phyloP scores from a whole-genome alignment of 2,329 filamentous ascomycete species.

The Elsinoe ampelina region DNA sequence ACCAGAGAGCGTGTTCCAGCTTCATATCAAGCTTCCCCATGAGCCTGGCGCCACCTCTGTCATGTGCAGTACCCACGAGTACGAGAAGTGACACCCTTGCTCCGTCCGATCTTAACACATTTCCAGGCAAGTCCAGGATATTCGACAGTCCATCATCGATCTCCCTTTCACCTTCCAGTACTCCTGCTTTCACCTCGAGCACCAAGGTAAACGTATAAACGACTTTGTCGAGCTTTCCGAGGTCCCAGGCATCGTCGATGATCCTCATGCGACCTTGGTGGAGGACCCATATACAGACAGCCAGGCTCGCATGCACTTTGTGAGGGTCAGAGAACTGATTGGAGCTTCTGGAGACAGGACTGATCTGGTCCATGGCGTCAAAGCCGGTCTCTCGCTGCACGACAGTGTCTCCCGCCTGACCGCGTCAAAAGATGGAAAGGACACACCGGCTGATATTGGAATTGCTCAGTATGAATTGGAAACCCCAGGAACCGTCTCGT shows the following conservation, averaged over 20 bases:
- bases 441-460: slow-evolving; percentile 24
- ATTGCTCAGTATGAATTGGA: slow-evolving; percentile 70
- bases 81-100: slow-evolving; percentile 16
- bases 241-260: slow-evolving; percentile 65
- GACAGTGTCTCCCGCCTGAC: slow-evolving; percentile 51
- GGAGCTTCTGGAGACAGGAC: slow-evolving; percentile 83
- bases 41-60: slow-evolving; percentile 71
- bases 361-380: slow-evolving; percentile 76
- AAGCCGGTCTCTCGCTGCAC: slow-evolving; percentile 77
- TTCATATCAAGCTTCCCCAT: slow-evolving; percentile 76
- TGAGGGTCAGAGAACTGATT: slow-evolving; percentile 84
- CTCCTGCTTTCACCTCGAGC: slow-evolving; percentile 96
- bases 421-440: slow-evolving; percentile 9
- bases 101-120: slow-evolving; percentile 24
- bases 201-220: slow-evolving; percentile 80
- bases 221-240: slow-evolving; percentile 91
- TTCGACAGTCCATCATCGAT: slow-evolving; percentile 93
- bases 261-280: slow-evolving; percentile 71
- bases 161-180: slow-evolving; percentile 88
- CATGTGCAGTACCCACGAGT: slow-evolving; percentile 50
- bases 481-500: slow-evolving; percentile 56
- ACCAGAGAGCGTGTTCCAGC: slow-evolving; percentile 45
- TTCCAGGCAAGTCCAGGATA: slow-evolving; percentile 94
- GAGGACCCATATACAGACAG: slow-evolving; percentile 98
- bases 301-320: slow-evolving; percentile 88